A percentile compares a stretch with the other conserved stretches of the same genome.
These are phyloP conservation scores for Paecilomyces formosus DNA, from an alignment of 2,329 filamentous ascomycete species.

Conservation along the genomic window DNA sequence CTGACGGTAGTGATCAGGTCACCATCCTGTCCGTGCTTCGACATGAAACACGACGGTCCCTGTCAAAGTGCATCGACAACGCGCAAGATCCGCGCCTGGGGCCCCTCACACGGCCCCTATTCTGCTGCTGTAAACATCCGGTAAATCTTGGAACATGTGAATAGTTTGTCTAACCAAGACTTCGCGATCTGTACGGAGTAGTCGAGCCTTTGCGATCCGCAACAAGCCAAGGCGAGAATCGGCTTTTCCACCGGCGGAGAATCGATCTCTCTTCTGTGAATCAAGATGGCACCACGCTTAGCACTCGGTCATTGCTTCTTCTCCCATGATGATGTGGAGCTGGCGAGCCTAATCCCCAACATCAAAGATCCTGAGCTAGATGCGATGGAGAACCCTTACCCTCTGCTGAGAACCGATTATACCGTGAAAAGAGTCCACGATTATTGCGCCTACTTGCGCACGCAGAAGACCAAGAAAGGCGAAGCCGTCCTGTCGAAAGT, in stretches of 20 bases:
- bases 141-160: not conserved
- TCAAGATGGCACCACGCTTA: not conserved
- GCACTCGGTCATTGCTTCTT: not conserved
- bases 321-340: not conserved
- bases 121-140: not conserved
- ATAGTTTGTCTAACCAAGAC: not conserved
- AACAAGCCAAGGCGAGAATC: not conserved
- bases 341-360: conserved; percentile 1
- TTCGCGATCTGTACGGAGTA: not conserved
- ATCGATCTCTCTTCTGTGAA: not conserved
- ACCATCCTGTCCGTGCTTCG: not conserved
- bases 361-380: conserved; percentile 1
- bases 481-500: not conserved
- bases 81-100: not conserved
- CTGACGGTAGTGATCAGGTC: not conserved
- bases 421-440: not conserved
- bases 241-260: not conserved
- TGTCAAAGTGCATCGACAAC: not conserved
- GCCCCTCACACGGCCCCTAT: not conserved
- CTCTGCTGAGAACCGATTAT: not conserved
- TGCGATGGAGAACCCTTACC: not conserved
- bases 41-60: not conserved
- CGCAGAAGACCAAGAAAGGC: not conserved
- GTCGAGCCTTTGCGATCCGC: not conserved
- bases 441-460: not conserved